Evolutionary conservation across 148 eudicot genomes (phyloP).

Genomic region (Salicornia ramosissima): DNA sequence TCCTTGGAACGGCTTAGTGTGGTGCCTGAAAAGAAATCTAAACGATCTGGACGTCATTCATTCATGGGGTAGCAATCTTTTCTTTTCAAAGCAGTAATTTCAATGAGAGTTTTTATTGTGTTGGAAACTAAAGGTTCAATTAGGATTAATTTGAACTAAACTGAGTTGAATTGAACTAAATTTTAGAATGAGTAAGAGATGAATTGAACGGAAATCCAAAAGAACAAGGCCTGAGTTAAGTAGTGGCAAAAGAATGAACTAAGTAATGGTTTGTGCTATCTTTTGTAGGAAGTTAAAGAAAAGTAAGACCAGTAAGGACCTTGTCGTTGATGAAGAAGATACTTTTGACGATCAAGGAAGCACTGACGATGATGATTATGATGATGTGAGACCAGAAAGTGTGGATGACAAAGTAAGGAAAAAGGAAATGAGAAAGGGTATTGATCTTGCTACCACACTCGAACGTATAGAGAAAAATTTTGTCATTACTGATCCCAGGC

Average conservation of each 20-base stretch:
- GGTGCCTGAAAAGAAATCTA: conserved; percentile 63
- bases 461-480: conserved; percentile 99
- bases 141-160: not conserved
- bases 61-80: conserved; percentile 62
- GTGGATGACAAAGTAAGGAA: conserved; percentile 86
- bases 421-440: conserved; percentile 97
- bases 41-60: conserved; percentile 53
- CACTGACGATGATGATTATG: conserved; percentile 27
- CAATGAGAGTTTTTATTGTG: not conserved
- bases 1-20: conserved; percentile 69
- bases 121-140: not conserved
- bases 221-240: too few relatives aligned
- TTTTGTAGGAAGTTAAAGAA: conserved; percentile 70
- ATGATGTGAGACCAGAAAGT: conserved; percentile 55
- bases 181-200: too few relatives aligned
- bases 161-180: too few relatives aligned
- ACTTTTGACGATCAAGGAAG: conserved; percentile 32
- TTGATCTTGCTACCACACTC: conserved; percentile 97
- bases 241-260: too few relatives aligned
- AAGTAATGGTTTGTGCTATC: not conserved
- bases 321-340: conserved; percentile 30
- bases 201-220: too few relatives aligned
- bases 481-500: conserved; percentile 96
- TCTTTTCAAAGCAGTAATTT: not conserved
- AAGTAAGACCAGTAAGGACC: conserved; percentile 41